Evolutionary conservation across 768 basidiomycete genomes (phyloP), one percentile per base, ranked within the genome.

Genomic region (Lactifluus subvellereus): DNA sequence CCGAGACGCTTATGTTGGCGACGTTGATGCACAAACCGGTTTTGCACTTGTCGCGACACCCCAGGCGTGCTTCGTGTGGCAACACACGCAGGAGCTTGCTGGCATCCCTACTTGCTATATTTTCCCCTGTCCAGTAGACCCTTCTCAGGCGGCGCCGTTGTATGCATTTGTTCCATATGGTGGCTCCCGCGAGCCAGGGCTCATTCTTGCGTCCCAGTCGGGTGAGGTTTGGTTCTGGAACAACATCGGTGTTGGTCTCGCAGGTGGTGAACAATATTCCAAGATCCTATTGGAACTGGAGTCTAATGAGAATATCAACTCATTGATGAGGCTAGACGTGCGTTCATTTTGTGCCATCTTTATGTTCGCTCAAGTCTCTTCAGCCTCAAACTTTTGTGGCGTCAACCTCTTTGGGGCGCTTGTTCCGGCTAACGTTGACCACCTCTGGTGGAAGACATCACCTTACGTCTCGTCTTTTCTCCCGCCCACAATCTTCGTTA

Each of bases 221-320:
- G 94, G 94, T 4, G 78, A 85, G 66, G 75, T 92, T 59, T 84
- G 90, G 42, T 90, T 91, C 72, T 98, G 94, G 94, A 87, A 94
- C 60, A 88, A 86, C 63, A 87, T 95, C 48, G 86, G 86, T 4
- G 89, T 87, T 62, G 90, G 90, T 16, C 81, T 93, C 14, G 88
- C 91, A 2, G 90, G 91, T 13, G 90, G 89, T 9, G 82, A 88
- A 42, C 84, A 84, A 64, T 88, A 79, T 69, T 78, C 79, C 10
- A 79, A 80, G 32, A 74, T 79, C 4, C 68, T 78, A 10, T 67
- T 89, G 54, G 76, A 79, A 22, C 72, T 90, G 51, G 75, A 75
- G 33, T 66, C 76, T 4, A 81, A 79, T 1, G 89, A 91, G 70
- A 77, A 77, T 52, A 79, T 88, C 14, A 88, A 87, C 3, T 85